Percentiles rank a stretch among this genome's conserved stretches.
Evolutionary conservation across 2,329 filamentous ascomycete genomes (phyloP).

Genomic region (Phialocephala sp.): DNA sequence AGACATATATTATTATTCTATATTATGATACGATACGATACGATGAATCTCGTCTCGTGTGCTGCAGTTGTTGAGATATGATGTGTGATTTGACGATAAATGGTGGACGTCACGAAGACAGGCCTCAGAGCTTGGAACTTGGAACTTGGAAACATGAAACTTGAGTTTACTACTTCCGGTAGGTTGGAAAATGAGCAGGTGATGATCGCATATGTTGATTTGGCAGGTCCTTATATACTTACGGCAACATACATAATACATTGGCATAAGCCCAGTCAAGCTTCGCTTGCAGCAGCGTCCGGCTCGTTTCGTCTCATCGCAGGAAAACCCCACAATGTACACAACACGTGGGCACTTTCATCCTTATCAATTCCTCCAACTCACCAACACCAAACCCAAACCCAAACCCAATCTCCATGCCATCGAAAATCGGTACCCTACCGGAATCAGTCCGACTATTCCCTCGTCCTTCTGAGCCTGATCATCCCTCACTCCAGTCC

Average conservation of each 20-base stretch:
- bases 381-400: neutral
- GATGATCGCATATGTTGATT: neutral
- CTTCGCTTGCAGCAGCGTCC: neutral
- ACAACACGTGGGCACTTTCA: constrained; percentile 2
- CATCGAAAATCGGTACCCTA: neutral
- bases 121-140: neutral
- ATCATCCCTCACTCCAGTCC: neutral
- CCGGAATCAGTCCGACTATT: neutral
- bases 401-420: neutral
- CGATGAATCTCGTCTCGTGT: neutral
- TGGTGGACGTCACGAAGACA: neutral
- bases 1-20: neutral
- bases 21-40: neutral
- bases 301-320: constrained; percentile 1
- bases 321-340: neutral
- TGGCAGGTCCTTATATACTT: neutral
- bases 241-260: neutral
- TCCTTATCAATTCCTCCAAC: neutral
- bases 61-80: neutral
- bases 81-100: neutral
- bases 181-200: neutral
- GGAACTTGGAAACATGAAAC: neutral
- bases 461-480: too few relatives aligned
- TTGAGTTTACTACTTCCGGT: constrained; percentile 1
- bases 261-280: neutral